phyloP scores from a whole-genome alignment of 768 basidiomycete species.

The Termitomyces sp. region DNA sequence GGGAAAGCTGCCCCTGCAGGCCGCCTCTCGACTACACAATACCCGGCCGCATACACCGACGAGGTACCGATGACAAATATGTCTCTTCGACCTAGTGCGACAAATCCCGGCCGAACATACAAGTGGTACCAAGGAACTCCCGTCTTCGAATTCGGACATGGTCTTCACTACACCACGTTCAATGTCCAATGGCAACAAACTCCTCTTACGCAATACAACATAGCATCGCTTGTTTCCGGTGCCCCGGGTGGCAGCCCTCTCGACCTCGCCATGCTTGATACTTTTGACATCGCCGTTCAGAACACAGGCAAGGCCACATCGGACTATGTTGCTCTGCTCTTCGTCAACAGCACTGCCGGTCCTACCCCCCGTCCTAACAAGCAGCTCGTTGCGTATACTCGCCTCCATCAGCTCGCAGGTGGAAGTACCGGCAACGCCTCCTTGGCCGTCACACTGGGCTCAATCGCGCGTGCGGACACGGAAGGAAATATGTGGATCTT shows the following conservation, averaged over 20 bases:
- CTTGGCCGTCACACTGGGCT: conserved; percentile 39
- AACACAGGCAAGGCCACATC: conserved; percentile 45
- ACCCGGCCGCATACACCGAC: conserved; percentile 41
- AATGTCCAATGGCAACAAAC: conserved; percentile 29
- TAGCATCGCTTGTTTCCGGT: conserved; percentile 29
- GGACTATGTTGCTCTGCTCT: conserved; percentile 51
- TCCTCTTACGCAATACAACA: conserved; percentile 31
- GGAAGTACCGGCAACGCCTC: conserved; percentile 23
- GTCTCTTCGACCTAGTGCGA: conserved; percentile 40
- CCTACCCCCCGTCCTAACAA: conserved; percentile 49
- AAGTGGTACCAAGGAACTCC: conserved; percentile 50
- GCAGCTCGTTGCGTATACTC: conserved; percentile 42
- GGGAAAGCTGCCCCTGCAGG: conserved; percentile 51
- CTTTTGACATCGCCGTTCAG: conserved; percentile 39
- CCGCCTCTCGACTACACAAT: conserved; percentile 48
- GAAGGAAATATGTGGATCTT: conserved; percentile 40
- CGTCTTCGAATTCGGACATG: conserved; percentile 49
- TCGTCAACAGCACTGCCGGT: conserved; percentile 40
- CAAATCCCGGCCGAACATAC: conserved; percentile 51
- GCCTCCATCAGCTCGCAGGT: conserved; percentile 23
- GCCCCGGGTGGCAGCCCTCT: conserved; percentile 16
- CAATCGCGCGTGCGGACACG: conserved; percentile 41
- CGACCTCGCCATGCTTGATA: conserved; percentile 43
- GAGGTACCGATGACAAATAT: conserved; percentile 55
- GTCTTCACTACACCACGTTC: conserved; percentile 51